phyloP scores from a whole-genome alignment of 1,139 yeast genomes.

The Protomyces inundatus region DNA sequence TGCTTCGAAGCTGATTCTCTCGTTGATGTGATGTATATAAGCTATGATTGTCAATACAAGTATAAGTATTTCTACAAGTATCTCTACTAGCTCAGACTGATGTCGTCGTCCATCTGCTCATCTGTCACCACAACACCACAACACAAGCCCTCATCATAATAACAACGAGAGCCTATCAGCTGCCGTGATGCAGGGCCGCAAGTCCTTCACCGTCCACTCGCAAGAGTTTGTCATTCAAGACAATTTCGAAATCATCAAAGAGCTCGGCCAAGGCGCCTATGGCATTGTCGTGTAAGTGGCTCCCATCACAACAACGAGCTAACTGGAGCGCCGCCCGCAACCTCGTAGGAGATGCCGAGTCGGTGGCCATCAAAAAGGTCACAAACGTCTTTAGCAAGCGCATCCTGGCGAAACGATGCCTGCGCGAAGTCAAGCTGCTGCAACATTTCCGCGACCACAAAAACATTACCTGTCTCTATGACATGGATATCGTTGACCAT shows the following conservation, averaged over 20 bases:
- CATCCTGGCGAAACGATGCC: slow-evolving; percentile 80
- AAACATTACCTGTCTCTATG: slow-evolving; percentile 88
- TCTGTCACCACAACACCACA: background rate
- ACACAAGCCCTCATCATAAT: too few relatives aligned
- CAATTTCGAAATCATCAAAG: slow-evolving; percentile 61
- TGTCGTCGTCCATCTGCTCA: too few relatives aligned
- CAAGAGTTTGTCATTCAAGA: slow-evolving; percentile 28
- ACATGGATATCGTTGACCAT: slow-evolving; percentile 83
- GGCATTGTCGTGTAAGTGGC: slow-evolving; percentile 67
- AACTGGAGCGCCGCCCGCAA: slow-evolving; percentile 61
- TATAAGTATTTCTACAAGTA: background rate
- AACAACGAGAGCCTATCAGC: background rate
- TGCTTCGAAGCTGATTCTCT: slow-evolving; percentile 25
- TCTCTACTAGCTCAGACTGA: too few relatives aligned
- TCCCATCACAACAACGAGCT: background rate
- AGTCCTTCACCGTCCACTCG: slow-evolving; percentile 7
- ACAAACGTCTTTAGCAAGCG: slow-evolving; percentile 86
- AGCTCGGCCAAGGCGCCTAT: slow-evolving; percentile 94
- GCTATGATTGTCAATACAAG: background rate
- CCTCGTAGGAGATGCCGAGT: slow-evolving; percentile 53
- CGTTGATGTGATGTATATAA: slow-evolving; percentile 5
- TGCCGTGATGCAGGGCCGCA: slow-evolving; percentile 11
- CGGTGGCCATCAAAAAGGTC: slow-evolving; percentile 89
- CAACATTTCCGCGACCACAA: slow-evolving; percentile 90
- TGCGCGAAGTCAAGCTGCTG: slow-evolving; percentile 78